These are phyloP conservation scores for Dendrocalamus latiflorus DNA, from an alignment of 202 grass and related monocot genomes.

Conservation along the genomic window DNA sequence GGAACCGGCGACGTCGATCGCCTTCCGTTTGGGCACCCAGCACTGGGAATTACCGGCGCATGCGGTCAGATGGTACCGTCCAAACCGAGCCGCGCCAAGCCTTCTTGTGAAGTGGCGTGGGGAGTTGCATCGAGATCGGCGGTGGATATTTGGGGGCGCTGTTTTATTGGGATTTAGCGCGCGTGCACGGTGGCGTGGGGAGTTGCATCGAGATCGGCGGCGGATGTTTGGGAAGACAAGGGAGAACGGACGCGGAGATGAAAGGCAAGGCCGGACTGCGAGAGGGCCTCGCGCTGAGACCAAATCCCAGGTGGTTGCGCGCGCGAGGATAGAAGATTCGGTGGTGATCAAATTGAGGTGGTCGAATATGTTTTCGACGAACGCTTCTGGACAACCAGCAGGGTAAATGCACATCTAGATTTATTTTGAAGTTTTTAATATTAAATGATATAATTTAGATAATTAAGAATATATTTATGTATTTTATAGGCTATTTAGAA, in stretches of 20 bases:
- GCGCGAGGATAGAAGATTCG: slow-evolving; percentile 36
- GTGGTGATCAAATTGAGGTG: slow-evolving; percentile 20
- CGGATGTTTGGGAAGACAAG: slow-evolving; percentile 48
- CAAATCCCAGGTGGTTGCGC: slow-evolving; percentile 36
- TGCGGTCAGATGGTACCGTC: slow-evolving; percentile 23
- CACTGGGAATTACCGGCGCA: slow-evolving; percentile 40
- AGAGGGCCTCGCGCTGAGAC: slow-evolving; percentile 3
- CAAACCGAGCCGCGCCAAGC: slow-evolving; percentile 23
- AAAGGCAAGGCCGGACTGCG: not conserved
- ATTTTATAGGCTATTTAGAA: too few species aligned
- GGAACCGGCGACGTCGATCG: not conserved
- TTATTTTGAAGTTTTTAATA: too few species aligned
- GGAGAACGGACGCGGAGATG: slow-evolving; percentile 42
- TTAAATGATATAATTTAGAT: too few species aligned
- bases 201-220: slow-evolving; percentile 20
- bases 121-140: slow-evolving; percentile 17
- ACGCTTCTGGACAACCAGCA: slow-evolving; percentile 26
- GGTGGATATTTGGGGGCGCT: slow-evolving; percentile 19
- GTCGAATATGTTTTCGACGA: slow-evolving; percentile 51
- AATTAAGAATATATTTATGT: too few species aligned
- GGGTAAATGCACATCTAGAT: too few species aligned
- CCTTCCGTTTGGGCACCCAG: slow-evolving; percentile 6
- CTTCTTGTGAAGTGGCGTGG: not conserved
- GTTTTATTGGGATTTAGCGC: slow-evolving; percentile 4
- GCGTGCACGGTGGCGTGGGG: not conserved